Evolutionary conservation across 1,284 basidiomycete species (phyloP), one percentile per base, ranked within the genome.

Genomic region (Mycocalia duriaeana): DNA sequence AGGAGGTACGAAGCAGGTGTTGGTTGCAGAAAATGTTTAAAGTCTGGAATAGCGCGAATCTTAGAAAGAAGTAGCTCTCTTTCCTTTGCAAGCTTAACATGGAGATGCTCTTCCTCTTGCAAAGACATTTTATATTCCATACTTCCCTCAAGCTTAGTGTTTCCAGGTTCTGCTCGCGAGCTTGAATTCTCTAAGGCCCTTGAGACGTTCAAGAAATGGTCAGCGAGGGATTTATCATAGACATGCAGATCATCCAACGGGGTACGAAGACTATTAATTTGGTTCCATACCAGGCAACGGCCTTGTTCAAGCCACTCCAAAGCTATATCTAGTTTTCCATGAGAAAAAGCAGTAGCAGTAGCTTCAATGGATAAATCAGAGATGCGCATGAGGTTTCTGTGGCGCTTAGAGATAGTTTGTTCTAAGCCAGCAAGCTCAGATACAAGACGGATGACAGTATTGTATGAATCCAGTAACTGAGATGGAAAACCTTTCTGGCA

Each of bases 241-340:
- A 43, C 31, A n/a, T 51, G 44, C 9, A 65, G 49, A 5, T 55
- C 49, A 46, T 59, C 55, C 9, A 63, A 23, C 5, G 60, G 52
- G 22, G 55, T 55, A 14, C 54, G 61, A 31, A 63, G 50, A 22
- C 55, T 52, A 16, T 58, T 45, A 5, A 48, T 47, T 42, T 63
- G 55, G n/a, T 47, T 44, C 61, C 61, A 63, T 35, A 61, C 51
- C 11, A 60, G 47, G 11, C 47, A 49, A 25, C 58, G 50, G 19
- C 57, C 59, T 28, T 46, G 49, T 28, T 50, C 49, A 5, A 47
- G 45, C 49, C 49, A 50, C 44, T 50, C 49, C 34, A 53, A 26
- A 16, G 54, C 56, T 38, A 20, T 20, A 11, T 38, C 7, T 11
- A 19, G 19, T 19, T 19, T 20, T 11, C 19, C 14, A 11, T 16